Evolutionary conservation across 2,329 filamentous ascomycete genomes (phyloP), one percentile per base, ranked within the genome.

Genomic region (Colletotrichum musicola): DNA sequence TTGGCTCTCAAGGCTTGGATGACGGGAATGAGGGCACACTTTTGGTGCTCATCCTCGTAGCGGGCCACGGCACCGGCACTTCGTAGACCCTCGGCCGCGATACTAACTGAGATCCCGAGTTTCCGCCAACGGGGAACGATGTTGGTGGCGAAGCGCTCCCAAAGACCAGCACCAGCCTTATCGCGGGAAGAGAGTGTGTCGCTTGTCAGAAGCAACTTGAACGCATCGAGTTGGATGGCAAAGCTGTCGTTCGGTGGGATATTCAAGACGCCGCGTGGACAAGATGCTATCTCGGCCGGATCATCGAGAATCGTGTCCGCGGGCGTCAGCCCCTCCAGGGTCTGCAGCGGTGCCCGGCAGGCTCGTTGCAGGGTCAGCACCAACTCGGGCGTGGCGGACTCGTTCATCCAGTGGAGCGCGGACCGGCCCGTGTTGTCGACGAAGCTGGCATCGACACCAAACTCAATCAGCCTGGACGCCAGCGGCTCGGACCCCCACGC

Each of bases 401-500:
- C 58, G 38, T 78, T 78, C 14, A 80, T 69, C 2, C 68, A 61
- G 40, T 75, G 75, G 1, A 77, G 68, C 10, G 73, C 65, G 12
- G 64, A 73, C 18, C 63, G 60, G 4, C 74, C 72, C 0, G 64
- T 12, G 13, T 55, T 18, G 22, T 74, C 72, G 3, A 65, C 51
- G 7, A 68, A 58, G 4, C 62, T 60, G 1, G 73, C 58, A 20
- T 74, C 62, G 16, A 64, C 72, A 5, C 73, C 73, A 16, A 70
- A 65, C 3, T 63, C 58, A 6, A 74, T n/a, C 50, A 77, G 49
- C 12, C 38, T 51, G 14, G 73, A 42, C 1, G 77, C 62, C 12
- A 80, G 55, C 2, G 65, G 38, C 2, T 54, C 6, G 4, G 73
- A 70, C 2, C 78, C 74, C 77, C 78, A 80, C 44, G 75, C 72